A percentile compares a stretch with the other conserved stretches of the same genome.
Evolutionary conservation across 768 basidiomycete species (phyloP).

Genomic region (Sarcomyxa edulis): DNA sequence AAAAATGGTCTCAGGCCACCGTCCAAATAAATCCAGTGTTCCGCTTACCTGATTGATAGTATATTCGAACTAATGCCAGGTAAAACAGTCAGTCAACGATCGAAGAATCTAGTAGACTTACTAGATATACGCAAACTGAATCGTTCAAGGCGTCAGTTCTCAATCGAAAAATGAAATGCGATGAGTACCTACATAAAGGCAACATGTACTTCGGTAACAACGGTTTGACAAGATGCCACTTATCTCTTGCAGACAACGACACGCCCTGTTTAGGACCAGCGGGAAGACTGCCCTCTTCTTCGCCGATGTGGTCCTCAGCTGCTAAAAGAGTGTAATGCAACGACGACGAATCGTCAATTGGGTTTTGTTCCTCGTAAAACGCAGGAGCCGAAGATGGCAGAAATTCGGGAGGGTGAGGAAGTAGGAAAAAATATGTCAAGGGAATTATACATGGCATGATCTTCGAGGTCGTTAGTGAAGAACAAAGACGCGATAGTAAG

Average conservation of each 20-base stretch:
- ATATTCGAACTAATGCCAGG: conserved; percentile 86
- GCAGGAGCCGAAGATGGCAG: conserved; percentile 30
- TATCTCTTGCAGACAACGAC: conserved; percentile 63
- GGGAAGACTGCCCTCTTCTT: conserved; percentile 33
- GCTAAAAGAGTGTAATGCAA: conserved; percentile 43
- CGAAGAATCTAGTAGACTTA: conserved; percentile 19
- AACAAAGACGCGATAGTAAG: too few species aligned
- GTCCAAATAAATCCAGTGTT: neutral
- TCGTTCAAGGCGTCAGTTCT: too few species aligned
- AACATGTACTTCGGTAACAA: conserved; percentile 83
- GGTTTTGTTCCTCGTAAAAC: conserved; percentile 32
- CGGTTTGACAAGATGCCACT: conserved; percentile 77
- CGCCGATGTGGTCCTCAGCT: conserved; percentile 32
- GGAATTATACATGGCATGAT: conserved; percentile 81
- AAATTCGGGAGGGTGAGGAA: conserved; percentile 59
- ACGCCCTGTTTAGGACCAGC: conserved; percentile 37
- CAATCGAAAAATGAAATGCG: too few species aligned
- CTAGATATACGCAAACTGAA: conserved; percentile 39
- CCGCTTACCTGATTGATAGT: conserved; percentile 76
- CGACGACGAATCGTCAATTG: conserved; percentile 21
- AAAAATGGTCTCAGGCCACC: neutral
- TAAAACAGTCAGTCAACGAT: neutral
- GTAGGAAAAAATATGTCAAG: conserved; percentile 67
- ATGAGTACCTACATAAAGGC: conserved; percentile 74
- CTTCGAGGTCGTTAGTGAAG: conserved; percentile 31